phyloP scores from a whole-genome alignment of 176 grass and related monocot genomes.

The Chloris gayana region DNA sequence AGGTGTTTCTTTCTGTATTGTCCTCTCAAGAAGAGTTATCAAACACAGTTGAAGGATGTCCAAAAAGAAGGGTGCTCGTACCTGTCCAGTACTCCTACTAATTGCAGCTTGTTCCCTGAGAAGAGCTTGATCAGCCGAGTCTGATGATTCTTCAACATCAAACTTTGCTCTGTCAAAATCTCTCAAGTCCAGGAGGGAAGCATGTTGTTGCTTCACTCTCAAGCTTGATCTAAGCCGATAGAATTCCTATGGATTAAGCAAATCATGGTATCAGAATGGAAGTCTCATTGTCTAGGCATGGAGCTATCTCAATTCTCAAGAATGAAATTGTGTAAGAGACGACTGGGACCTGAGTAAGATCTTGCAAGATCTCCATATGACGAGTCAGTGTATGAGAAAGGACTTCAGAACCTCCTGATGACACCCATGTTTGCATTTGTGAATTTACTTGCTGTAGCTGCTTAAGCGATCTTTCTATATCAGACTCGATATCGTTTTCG shows the following conservation, averaged over 20 bases:
- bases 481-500: slow-evolving; percentile 73
- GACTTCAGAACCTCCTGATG: slow-evolving; percentile 89
- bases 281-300: neutral
- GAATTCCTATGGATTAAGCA: slow-evolving; percentile 69
- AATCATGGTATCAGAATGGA: neutral
- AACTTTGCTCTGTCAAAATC: slow-evolving; percentile 90
- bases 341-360: slow-evolving; percentile 80
- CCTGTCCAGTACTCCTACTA: slow-evolving; percentile 86
- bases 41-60: slow-evolving; percentile 6
- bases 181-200: slow-evolving; percentile 97
- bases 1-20: neutral
- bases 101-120: slow-evolving; percentile 87
- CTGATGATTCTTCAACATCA: slow-evolving; percentile 66
- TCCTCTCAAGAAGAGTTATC: neutral
- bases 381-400: slow-evolving; percentile 95
- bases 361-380: slow-evolving; percentile 98
- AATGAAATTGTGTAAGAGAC: slow-evolving; percentile 24
- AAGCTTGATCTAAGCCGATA: slow-evolving; percentile 86
- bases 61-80: slow-evolving; percentile 34
- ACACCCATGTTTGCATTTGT: slow-evolving; percentile 97
- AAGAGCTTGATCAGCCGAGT: slow-evolving; percentile 71
- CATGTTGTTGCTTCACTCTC: slow-evolving; percentile 87
- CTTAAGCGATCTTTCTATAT: slow-evolving; percentile 87
- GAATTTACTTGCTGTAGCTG: slow-evolving; percentile 95
- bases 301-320: neutral